phyloP scores from a whole-genome alignment of 2,329 filamentous ascomycete genomes.

The Leptographium flavum region DNA sequence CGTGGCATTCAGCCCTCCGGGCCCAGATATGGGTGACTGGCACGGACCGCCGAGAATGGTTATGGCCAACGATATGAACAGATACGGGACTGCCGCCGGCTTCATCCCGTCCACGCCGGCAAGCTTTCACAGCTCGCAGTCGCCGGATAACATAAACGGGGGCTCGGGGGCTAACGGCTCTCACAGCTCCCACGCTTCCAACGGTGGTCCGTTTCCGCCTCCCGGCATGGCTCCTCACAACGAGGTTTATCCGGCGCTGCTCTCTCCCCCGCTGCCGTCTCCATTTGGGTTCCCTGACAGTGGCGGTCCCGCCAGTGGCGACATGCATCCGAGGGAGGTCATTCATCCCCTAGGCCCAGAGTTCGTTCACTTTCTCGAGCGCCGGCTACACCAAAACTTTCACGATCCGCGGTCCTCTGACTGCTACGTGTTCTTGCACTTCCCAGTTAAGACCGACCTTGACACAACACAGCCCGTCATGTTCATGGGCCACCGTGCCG shows the following conservation, averaged over 20 bases:
- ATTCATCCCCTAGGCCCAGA: slow-evolving; percentile 3
- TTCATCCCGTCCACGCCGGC: slow-evolving; percentile 43
- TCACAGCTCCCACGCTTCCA: neutral
- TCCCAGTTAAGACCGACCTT: neutral
- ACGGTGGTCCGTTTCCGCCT: slow-evolving; percentile 1
- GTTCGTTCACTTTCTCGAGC: slow-evolving; percentile 7
- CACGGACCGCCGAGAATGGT: slow-evolving; percentile 2
- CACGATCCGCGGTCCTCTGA: slow-evolving; percentile 8
- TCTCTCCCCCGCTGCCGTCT: slow-evolving; percentile 5
- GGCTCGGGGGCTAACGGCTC: neutral
- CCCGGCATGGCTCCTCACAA: neutral
- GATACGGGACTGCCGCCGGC: slow-evolving; percentile 15
- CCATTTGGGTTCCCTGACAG: slow-evolving; percentile 1
- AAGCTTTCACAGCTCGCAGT: slow-evolving; percentile 47
- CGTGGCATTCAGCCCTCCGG: slow-evolving; percentile 1
- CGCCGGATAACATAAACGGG: slow-evolving; percentile 7
- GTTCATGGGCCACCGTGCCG: slow-evolving; percentile 11
- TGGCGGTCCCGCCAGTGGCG: neutral
- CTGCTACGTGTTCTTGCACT: slow-evolving; percentile 8
- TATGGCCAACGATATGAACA: slow-evolving; percentile 3
- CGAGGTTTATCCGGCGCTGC: slow-evolving; percentile 1
- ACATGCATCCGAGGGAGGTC: neutral
- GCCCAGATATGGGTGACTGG: slow-evolving; percentile 8
- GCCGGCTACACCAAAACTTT: slow-evolving; percentile 5
- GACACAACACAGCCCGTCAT: neutral